phyloP scores from a whole-genome alignment of 2,329 filamentous ascomycete genomes.

The Calonectria pauciramosa region DNA sequence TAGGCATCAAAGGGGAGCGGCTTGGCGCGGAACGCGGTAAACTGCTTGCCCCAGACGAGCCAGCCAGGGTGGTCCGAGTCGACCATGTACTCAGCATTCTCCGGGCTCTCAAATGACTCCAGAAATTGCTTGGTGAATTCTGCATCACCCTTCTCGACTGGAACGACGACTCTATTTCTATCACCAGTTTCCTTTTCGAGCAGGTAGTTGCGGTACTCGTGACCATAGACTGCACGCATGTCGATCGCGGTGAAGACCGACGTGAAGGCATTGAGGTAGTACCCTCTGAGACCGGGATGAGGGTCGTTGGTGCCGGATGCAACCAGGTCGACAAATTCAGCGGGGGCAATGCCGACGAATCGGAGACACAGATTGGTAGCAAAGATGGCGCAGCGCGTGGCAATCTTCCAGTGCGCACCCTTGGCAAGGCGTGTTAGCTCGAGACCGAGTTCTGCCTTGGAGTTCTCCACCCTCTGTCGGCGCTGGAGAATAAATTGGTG shows the following conservation, averaged over 20 bases:
- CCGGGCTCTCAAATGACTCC: constrained; percentile 79
- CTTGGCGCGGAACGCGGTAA: constrained; percentile 83
- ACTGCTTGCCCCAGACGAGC: constrained; percentile 93
- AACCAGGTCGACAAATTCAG: constrained; percentile 86
- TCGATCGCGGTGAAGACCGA: constrained; percentile 87
- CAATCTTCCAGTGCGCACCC: constrained; percentile 95
- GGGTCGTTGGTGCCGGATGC: constrained; percentile 88
- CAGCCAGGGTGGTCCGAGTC: constrained; percentile 95
- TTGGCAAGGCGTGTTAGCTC: constrained; percentile 85
- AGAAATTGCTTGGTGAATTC: constrained; percentile 86
- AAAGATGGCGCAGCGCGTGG: constrained; percentile 89
- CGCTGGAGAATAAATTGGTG: constrained; percentile 82
- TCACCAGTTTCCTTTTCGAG: constrained; percentile 80
- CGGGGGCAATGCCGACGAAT: constrained; percentile 89
- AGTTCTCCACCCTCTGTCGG: constrained; percentile 82
- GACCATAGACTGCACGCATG: constrained; percentile 85
- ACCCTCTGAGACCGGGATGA: constrained; percentile 85
- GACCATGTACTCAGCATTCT: constrained; percentile 83
- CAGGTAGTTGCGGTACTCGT: constrained; percentile 90
- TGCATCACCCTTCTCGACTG: constrained; percentile 80
- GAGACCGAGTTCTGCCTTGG: constrained; percentile 84
- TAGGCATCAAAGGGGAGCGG: constrained; percentile 78
- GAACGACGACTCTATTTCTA: constrained; percentile 80
- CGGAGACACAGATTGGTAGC: constrained; percentile 91
- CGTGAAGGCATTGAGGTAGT: constrained; percentile 85